These are phyloP conservation scores for Phytophthora multivora DNA, from an alignment of 352 stramenopile species.

Conservation along the genomic window DNA sequence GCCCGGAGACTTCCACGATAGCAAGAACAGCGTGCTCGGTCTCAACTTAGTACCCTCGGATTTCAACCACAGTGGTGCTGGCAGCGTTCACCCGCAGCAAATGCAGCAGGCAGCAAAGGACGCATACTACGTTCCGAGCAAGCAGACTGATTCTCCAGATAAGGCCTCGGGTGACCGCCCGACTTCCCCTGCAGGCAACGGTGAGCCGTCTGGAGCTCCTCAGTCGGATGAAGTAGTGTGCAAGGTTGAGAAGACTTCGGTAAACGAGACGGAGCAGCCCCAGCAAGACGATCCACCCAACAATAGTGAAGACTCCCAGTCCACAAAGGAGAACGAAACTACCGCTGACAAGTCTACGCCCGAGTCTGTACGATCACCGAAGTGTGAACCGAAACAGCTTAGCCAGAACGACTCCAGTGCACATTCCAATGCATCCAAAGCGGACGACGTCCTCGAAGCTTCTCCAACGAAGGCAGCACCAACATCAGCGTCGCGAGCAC, in stretches of 20 bases:
- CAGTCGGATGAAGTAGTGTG: constrained; percentile 14
- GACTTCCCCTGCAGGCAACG: constrained; percentile 27
- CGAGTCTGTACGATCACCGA: constrained; percentile 7
- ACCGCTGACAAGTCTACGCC: constrained; percentile 6
- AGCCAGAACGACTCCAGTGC: constrained; percentile 3
- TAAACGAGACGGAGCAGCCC: constrained; percentile 4
- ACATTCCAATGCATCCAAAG: constrained; percentile 17
- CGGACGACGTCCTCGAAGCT: constrained; percentile 21
- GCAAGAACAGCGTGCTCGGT: constrained; percentile 65
- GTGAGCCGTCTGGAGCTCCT: constrained; percentile 6
- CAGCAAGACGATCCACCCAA: constrained; percentile 14
- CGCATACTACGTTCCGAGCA: constrained; percentile 38
- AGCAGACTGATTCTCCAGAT: constrained; percentile 34
- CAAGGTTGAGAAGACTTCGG: constrained; percentile 26
- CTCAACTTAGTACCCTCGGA: constrained; percentile 70
- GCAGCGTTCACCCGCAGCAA: constrained; percentile 39
- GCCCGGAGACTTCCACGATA: constrained; percentile 42
- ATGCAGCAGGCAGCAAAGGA: constrained; percentile 41
- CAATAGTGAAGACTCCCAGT: constrained; percentile 18
- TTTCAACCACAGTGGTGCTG: constrained; percentile 38
- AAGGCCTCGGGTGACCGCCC: constrained; percentile 37
- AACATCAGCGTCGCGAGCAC: constrained; percentile 11
- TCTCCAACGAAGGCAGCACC: constrained; percentile 28
- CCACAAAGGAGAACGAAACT: constrained; percentile 27
- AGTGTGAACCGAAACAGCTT: constrained; percentile 27